A percentile compares a stretch with the other conserved stretches of the same genome.
phyloP scores from a whole-genome alignment of 2,329 filamentous ascomycete genomes.

The Colletotrichum costaricense region DNA sequence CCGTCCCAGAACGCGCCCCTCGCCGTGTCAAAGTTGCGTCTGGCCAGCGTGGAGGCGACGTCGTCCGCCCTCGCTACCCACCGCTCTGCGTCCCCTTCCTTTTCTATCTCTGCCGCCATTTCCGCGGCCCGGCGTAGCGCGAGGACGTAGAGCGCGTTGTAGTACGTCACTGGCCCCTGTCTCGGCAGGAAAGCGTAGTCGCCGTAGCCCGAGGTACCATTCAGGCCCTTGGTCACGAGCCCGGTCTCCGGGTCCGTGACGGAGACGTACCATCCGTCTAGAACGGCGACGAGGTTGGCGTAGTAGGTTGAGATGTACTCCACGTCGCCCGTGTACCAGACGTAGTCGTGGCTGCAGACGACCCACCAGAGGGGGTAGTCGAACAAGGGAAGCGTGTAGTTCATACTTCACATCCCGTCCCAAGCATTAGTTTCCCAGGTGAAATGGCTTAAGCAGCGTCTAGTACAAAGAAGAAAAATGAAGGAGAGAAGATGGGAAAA shows the following conservation, averaged over 20 bases:
- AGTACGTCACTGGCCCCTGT: conserved; percentile 61
- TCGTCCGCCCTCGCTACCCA: conserved; percentile 52
- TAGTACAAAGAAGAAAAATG: not conserved
- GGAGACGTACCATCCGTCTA: conserved; percentile 59
- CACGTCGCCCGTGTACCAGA: conserved; percentile 61
- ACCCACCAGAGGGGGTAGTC: conserved; percentile 68
- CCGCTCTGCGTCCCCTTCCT: conserved; percentile 47
- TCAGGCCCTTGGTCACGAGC: conserved; percentile 54
- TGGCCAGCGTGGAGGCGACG: conserved; percentile 49
- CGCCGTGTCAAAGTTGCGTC: conserved; percentile 53
- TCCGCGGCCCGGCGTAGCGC: conserved; percentile 56
- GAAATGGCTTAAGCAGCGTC: no score
- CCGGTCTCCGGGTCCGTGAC: conserved; percentile 51
- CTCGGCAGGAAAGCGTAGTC: conserved; percentile 64
- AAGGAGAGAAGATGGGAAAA: not conserved
- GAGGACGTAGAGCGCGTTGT: conserved; percentile 62
- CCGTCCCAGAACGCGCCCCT: conserved; percentile 60
- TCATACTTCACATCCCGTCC: conserved; percentile 43
- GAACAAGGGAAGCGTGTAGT: conserved; percentile 60
- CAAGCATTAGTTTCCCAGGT: not conserved
- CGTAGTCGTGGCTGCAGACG: conserved; percentile 57
- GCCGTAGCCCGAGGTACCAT: conserved; percentile 51
- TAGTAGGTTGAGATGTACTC: conserved; percentile 56
- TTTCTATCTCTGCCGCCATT: conserved; percentile 49
- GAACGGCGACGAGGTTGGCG: conserved; percentile 48